Evolutionary conservation across 495 filamentous ascomycete species (phyloP).

Genomic region (Penicillium cataractarum): DNA sequence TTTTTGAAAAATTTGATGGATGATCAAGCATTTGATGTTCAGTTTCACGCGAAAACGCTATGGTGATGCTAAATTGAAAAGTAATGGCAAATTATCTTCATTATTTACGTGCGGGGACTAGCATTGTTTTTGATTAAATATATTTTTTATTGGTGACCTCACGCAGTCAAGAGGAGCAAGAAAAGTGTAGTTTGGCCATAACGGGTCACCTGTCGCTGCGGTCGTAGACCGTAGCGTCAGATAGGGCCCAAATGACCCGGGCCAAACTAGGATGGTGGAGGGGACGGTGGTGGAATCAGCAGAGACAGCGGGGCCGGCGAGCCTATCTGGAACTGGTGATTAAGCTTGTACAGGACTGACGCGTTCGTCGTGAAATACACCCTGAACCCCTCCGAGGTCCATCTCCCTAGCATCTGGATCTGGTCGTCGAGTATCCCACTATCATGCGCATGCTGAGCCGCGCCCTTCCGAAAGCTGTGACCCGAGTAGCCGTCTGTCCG

Average conservation of each 20-base stretch:
- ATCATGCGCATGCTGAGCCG: conserved; percentile 13
- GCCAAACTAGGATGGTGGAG: conserved; percentile 11
- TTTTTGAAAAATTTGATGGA: no score
- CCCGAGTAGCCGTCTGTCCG: neutral
- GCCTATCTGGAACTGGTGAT: conserved; percentile 17
- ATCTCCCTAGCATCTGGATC: conserved; percentile 12
- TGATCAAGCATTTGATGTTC: no score
- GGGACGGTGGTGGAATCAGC: conserved; percentile 1
- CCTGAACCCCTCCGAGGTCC: conserved; percentile 9
- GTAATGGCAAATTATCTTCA: no score
- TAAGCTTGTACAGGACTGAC: conserved; percentile 15
- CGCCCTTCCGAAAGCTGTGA: neutral
- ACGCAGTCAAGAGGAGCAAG: neutral
- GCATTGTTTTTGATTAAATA: no score
- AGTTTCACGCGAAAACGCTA: no score
- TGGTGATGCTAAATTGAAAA: no score
- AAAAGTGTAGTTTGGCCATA: neutral
- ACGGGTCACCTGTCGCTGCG: neutral
- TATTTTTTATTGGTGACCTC: neutral
- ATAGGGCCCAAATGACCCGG: conserved; percentile 6
- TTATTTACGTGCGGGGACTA: no score
- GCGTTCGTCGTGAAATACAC: conserved; percentile 15
- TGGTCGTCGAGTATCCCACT: conserved; percentile 14
- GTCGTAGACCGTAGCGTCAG: neutral
- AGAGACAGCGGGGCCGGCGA: conserved; percentile 4